These are phyloP conservation scores for Sporobolomyces phaffii DNA, from an alignment of 768 basidiomycete species.

Conservation along the genomic window DNA sequence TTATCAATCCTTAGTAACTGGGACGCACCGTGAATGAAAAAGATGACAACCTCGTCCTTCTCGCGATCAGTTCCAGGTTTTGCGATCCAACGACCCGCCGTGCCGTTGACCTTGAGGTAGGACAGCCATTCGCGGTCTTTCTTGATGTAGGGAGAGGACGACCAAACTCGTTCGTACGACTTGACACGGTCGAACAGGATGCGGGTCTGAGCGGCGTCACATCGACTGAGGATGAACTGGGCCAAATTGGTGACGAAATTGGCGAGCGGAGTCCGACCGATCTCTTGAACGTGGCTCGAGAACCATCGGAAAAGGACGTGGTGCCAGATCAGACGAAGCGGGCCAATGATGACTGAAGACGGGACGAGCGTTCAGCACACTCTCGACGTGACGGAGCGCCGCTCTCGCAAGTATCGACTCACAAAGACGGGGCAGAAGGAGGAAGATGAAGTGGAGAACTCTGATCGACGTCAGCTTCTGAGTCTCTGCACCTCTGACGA, in stretches of 20 bases:
- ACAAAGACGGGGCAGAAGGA: conserved; percentile 1
- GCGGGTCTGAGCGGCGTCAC: conserved; percentile 8
- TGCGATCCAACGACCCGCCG: conserved; percentile 23
- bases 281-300: background rate
- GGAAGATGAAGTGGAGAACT: conserved; percentile 6
- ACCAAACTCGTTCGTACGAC: conserved; percentile 10
- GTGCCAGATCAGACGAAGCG: conserved; percentile 1
- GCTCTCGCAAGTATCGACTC: no score
- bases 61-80: conserved; percentile 8
- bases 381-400: no score
- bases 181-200: conserved; percentile 7
- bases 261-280: background rate
- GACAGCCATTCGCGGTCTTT: conserved; percentile 5
- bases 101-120: conserved; percentile 19
- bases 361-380: no score
- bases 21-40: conserved; percentile 22
- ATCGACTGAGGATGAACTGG: conserved; percentile 10
- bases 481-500: conserved; percentile 1
- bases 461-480: conserved; percentile 10
- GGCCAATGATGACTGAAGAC: conserved; percentile 16
- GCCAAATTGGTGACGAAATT: conserved; percentile 3
- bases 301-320: conserved; percentile 1
- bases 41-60: conserved; percentile 27
- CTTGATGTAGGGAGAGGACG: background rate
- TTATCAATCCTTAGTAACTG: no score